Base-by-base conservation (phyloP, 495 filamentous ascomycete species). In the Halenospora varia region DNA sequence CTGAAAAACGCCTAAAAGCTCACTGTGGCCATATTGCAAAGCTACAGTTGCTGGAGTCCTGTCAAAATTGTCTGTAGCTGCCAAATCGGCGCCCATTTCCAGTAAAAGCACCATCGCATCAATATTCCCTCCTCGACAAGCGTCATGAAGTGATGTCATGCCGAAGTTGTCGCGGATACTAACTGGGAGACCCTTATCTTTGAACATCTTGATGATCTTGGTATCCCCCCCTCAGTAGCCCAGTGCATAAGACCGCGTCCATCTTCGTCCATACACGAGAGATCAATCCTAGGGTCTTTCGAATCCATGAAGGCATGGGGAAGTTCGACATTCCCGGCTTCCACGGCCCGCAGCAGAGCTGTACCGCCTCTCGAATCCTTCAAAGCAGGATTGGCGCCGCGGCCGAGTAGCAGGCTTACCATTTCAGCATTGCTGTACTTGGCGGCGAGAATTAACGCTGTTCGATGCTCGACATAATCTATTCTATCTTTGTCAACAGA, bases 31-130 rank as follows among this genome's bases (percentile, higher is more conserved):
- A 40, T 66, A 61, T 23, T 63, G 60, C 56, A 57, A 62, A 1
- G 66, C 66, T 2, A 66, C 58, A 2, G 24, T 29, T 15, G 60
- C 53, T 1, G 59, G 59, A 24, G 53, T 61, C 25, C 59, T 25
- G 9, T 23, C 1, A n/a, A 29, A 49, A 10, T 19, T 40, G 18
- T 62, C 60, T 48, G 35, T 17, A 9, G 22, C 26, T 4, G 48
- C 50, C 1, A 64, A 57, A 56, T 65, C 50, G 2, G 71, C 75
- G 8, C 72, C 71, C 9, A 63, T 59, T 1, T 64, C 20, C 6
- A 76, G 66, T 0, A 78, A 62, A 0, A 73, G 51, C 1, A 35
- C 42, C 13, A 69, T 70, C 1, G 63, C 70, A 51, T 78, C 73
- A n/a, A 55, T 57, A 48, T 70, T 56, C 11, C 72, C 75, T 8